Base-by-base conservation (phyloP, 1,139 yeast species). In the Magnusiomyces clavatus region DNA sequence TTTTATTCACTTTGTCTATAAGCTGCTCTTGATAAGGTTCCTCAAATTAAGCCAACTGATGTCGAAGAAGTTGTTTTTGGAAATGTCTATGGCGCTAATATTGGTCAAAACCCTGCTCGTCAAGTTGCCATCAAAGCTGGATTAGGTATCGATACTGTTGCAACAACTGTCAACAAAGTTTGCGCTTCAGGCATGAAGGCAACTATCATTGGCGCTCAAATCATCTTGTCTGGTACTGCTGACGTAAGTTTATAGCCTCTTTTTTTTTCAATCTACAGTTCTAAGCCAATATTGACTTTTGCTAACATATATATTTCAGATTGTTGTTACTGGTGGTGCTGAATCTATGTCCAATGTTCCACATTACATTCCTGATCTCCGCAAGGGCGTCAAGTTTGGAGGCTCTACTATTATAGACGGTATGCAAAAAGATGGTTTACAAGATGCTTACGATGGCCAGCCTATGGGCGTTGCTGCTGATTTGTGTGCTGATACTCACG, bases 401-500 rank as follows among this genome's bases (percentile, higher is more conserved):
- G 92, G 87, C 59, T 72, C 81, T 51, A 65, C 77, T 36, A 63
- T 90, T 60, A 81, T 89, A 51, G 98, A 92, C 66, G 97, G 96
- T 64, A 73, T 92, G 56, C 87, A 85, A 69, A 82, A 82, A 68
- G 98, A 92, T 69, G 98, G 97, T 62, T 76, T 92, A 61, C 77
- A 81, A 65, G 97, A 92, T 69, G 97, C 90, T 49, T 90, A 89
- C 73, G 86, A 83, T 61, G 80, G 81, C 60, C 72, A 76, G 60
- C 86, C 95, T 59, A 92, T 92, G 98, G 98, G 98, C 67, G 84
- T 85, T 56, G 89, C 94, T 58, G 97, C 95, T 60, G 98, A 92
- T 73, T 88, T 88, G 69, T 88, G 97, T 74, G 97, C 97, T 51
- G 74, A 74, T 53, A 78, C 78, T 65, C 86, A 77, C 71, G 64